These are phyloP conservation scores for Talaromyces pinophilus DNA, from an alignment of 2,329 filamentous ascomycete species.

Conservation along the genomic window DNA sequence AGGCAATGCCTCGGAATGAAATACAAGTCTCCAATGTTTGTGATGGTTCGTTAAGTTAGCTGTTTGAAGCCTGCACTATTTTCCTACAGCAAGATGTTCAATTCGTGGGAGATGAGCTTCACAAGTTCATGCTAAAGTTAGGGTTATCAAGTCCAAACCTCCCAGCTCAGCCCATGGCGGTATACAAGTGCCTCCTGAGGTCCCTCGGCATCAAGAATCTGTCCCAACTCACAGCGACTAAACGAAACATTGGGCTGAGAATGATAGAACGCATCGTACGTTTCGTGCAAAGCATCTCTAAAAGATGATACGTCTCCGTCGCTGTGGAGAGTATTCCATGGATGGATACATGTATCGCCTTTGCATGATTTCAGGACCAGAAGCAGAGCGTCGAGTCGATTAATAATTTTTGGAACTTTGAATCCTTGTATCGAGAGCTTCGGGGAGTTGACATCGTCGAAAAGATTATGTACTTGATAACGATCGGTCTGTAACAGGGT, in stretches of 20 bases:
- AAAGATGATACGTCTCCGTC: conserved; percentile 34
- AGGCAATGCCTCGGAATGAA: not conserved
- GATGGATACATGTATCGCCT: conserved; percentile 37
- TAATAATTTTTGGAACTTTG: conserved; percentile 28
- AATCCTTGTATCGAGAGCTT: conserved; percentile 26
- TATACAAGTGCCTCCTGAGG: conserved; percentile 31
- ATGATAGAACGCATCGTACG: conserved; percentile 39
- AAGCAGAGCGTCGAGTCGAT: conserved; percentile 39
- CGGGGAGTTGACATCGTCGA: conserved; percentile 19
- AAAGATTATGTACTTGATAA: conserved; percentile 41
- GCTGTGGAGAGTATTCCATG: conserved; percentile 42
- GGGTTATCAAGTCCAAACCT: conserved; percentile 17
- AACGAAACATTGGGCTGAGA: conserved; percentile 38
- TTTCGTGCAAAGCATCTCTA: conserved; percentile 33
- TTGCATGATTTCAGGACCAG: conserved; percentile 45
- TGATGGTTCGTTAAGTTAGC: not conserved
- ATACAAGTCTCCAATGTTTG: not conserved
- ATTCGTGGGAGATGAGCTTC: not conserved
- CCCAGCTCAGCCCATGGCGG: conserved; percentile 24
- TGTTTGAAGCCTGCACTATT: not conserved
- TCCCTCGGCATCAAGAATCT: conserved; percentile 41
- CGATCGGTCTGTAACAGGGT: conserved; percentile 34
- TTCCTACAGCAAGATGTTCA: not conserved
- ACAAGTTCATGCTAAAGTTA: not conserved
- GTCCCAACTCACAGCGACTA: conserved; percentile 39